Conservation (phyloP, 148 eudicot genomes). For the Nepenthes gracilis region DNA sequence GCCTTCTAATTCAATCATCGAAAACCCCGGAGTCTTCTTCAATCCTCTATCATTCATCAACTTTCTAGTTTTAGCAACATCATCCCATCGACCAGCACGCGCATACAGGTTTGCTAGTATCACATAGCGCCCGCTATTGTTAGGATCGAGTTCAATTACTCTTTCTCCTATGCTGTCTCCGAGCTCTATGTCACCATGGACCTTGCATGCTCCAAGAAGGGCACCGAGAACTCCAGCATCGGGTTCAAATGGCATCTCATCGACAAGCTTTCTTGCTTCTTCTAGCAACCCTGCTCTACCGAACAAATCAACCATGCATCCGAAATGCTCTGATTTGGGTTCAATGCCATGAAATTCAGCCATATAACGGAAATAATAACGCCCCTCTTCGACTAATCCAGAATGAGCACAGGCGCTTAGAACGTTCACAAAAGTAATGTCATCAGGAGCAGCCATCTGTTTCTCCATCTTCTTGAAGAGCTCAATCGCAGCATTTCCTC, state of each 20-base stretch:
- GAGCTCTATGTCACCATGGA: slow-evolving; percentile 41
- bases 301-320: slow-evolving; percentile 65
- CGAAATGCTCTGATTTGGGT: slow-evolving; percentile 54
- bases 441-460: slow-evolving; percentile 30
- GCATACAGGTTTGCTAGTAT: slow-evolving; percentile 57
- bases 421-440: slow-evolving; percentile 52
- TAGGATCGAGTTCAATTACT: slow-evolving; percentile 48
- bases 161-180: slow-evolving; percentile 48
- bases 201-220: slow-evolving; percentile 64
- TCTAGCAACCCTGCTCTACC: slow-evolving; percentile 58
- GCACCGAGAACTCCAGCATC: slow-evolving; percentile 65
- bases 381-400: slow-evolving; percentile 48
- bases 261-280: slow-evolving; percentile 39
- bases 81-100: slow-evolving; percentile 49
- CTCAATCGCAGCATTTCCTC: slow-evolving; percentile 50
- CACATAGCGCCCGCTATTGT: slow-evolving; percentile 64
- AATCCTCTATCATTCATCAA: slow-evolving; percentile 59
- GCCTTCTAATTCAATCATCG: slow-evolving; percentile 49
- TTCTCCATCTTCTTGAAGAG: slow-evolving; percentile 51
- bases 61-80: slow-evolving; percentile 49
- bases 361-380: slow-evolving; percentile 45
- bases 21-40: slow-evolving; percentile 44
- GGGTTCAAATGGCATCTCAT: slow-evolving; percentile 47
- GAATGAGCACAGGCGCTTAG: slow-evolving; percentile 70
- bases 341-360: slow-evolving; percentile 31